These are phyloP conservation scores for Wickerhamomyces pijperi DNA, from an alignment of 805 yeast genomes.

Conservation along the genomic window DNA sequence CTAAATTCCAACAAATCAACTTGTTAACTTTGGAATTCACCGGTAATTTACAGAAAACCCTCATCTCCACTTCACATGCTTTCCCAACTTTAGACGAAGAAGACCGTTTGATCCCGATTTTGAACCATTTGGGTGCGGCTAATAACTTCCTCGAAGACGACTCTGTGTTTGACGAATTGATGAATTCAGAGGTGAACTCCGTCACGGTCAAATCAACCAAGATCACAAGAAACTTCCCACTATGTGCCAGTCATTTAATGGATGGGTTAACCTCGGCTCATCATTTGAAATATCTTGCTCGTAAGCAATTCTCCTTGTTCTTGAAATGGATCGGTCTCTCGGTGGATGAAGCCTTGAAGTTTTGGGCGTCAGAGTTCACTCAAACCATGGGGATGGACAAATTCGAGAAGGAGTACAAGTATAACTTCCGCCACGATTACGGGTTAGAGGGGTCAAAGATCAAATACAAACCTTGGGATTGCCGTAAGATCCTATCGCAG, in stretches of 20 bases:
- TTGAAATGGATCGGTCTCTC: conserved; percentile 82
- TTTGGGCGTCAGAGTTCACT: conserved; percentile 75
- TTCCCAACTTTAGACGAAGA: conserved; percentile 85
- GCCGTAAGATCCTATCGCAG: conserved; percentile 62
- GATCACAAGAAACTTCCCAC: conserved; percentile 60
- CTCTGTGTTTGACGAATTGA: conserved; percentile 9
- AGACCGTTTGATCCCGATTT: conserved; percentile 75
- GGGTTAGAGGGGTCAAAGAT: conserved; percentile 87
- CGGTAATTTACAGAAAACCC: conserved; percentile 31
- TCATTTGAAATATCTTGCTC: conserved; percentile 73
- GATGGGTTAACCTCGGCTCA: conserved; percentile 44
- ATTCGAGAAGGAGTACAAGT: conserved; percentile 80
- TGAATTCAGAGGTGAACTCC: conserved; percentile 44
- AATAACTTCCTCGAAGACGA: conserved; percentile 19
- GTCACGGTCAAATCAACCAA: conserved; percentile 43
- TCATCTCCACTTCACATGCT: conserved; percentile 62
- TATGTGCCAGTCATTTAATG: conserved; percentile 67
- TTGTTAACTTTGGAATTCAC: conserved; percentile 59
- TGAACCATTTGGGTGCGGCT: conserved; percentile 69
- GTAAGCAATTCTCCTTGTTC: conserved; percentile 79
- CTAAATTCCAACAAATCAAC: conserved; percentile 67
- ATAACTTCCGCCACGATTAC: conserved; percentile 80
- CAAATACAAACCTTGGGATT: conserved; percentile 79
- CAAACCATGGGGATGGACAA: conserved; percentile 52
- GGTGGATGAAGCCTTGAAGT: conserved; percentile 78